Base-by-base conservation (phyloP, 768 basidiomycete genomes). In the Leccinellum albellum region DNA sequence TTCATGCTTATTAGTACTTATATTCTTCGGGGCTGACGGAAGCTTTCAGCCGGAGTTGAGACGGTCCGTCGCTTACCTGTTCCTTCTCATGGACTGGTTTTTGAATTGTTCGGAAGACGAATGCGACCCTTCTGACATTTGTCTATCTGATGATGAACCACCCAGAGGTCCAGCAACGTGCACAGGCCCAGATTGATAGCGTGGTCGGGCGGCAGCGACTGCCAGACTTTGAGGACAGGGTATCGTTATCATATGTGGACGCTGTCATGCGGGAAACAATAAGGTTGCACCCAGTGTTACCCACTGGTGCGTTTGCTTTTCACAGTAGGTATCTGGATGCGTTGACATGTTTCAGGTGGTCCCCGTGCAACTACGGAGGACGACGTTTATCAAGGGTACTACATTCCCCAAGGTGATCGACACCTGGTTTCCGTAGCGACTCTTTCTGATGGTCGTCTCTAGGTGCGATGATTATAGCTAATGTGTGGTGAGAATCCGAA, bases 361-460 rank as follows among this genome's bases (percentile, higher is more conserved):
- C 76, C 78, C 14, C 80, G 80, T 58, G 65, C 67, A 24, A 72
- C 74, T 12, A 72, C 53, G 6, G 63, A 20, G 76, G 74, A 35
- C 35, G 35, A 28, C 28, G 7, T 28, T 7, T 7, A 28, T 28
- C 28, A 28, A 28, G 28, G 28, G 7, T 28, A 28, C 7, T 7
- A 28, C 28, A 28, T 28, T 28, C 28, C 28, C 4, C 3, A 28
- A 7, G 28, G 28, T 28, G 35, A 35, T 3, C 13, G 12, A 0
- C 74, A 74, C 49, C 45, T 60, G 51, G 74, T 78, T 37, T 76
- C 75, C 0, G 21, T 50, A 51, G 66, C 65, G 24, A 23, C 52
- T 0, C 4, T 8, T 4, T 1, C 32, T 32, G n/a, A 21, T 6
- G 3, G 20, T 21, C 35, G 5, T 44, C n/a, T 17, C 17, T 5